Evolutionary conservation across 352 stramenopile genomes (phyloP).

Genomic region (Phytophthora rubi): DNA sequence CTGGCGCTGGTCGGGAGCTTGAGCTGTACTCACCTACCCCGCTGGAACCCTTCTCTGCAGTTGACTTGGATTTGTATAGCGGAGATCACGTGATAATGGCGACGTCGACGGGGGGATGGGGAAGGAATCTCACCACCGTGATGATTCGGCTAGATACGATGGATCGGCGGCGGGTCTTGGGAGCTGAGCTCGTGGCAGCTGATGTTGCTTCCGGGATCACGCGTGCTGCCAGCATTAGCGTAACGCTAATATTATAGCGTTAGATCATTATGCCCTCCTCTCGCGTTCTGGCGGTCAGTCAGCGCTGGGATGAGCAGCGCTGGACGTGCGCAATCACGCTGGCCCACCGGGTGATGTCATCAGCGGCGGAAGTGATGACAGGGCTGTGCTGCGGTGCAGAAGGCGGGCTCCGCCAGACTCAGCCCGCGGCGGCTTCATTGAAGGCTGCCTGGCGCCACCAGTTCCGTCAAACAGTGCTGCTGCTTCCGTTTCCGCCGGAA

Average conservation of each 20-base stretch:
- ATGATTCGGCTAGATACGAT: neutral
- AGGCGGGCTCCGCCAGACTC: neutral
- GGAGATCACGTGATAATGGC: conserved; percentile 24
- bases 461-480: conserved; percentile 28
- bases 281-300: neutral
- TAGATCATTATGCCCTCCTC: too few relatives aligned
- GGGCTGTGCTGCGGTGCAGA: conserved; percentile 12
- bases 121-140: neutral
- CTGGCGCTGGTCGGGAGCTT: neutral
- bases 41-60: neutral
- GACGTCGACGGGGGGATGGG: conserved; percentile 15
- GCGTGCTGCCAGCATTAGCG: neutral
- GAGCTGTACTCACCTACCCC: neutral
- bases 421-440: too few relatives aligned
- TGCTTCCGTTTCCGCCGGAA: conserved; percentile 1
- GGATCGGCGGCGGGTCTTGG: neutral
- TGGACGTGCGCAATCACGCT: conserved; percentile 6
- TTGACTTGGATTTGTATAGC: conserved; percentile 19
- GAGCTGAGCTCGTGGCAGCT: neutral
- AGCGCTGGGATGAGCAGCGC: neutral
- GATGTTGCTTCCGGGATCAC: too few relatives aligned
- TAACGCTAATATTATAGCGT: too few relatives aligned
- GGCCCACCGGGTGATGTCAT: conserved; percentile 33
- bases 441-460: conserved; percentile 9
- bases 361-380: conserved; percentile 23